Percentiles rank a stretch among this genome's conserved stretches.
Evolutionary conservation across 352 stramenopile species (phyloP).

Genomic region (Pythium volutum): DNA sequence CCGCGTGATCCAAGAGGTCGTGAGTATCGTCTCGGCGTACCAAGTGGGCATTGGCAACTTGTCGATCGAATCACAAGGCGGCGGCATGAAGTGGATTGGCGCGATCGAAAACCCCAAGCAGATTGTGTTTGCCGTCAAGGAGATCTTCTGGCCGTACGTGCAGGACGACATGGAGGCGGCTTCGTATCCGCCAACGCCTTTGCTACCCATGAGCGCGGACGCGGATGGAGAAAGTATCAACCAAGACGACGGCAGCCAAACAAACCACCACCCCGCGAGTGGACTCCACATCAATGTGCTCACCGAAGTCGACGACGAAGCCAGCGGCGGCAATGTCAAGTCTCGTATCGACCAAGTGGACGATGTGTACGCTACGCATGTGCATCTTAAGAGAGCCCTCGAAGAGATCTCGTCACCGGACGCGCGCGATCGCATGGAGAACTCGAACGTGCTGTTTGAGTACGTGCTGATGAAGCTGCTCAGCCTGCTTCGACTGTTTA

Average conservation of each 20-base stretch:
- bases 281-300: constrained; percentile 55
- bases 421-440: constrained; percentile 68
- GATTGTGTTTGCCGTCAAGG: constrained; percentile 70
- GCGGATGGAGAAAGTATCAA: neutral
- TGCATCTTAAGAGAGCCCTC: constrained; percentile 62
- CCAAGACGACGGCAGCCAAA: constrained; percentile 9
- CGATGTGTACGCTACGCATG: constrained; percentile 60
- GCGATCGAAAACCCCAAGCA: constrained; percentile 45
- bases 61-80: constrained; percentile 24
- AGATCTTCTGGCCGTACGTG: constrained; percentile 80
- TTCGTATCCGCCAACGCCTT: constrained; percentile 8
- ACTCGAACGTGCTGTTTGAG: constrained; percentile 82
- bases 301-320: constrained; percentile 65
- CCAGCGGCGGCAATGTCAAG: constrained; percentile 56
- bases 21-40: constrained; percentile 60
- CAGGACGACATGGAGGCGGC: constrained; percentile 21
- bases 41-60: constrained; percentile 51
- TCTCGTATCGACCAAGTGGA: constrained; percentile 66
- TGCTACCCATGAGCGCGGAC: constrained; percentile 8
- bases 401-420: constrained; percentile 65
- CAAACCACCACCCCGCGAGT: constrained; percentile 30
- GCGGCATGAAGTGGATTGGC: constrained; percentile 28
- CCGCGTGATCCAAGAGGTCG: constrained; percentile 66
- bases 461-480: constrained; percentile 69
- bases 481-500: constrained; percentile 65